These are phyloP conservation scores for Suillus variegatus DNA, from an alignment of 768 basidiomycete genomes.

Conservation along the genomic window DNA sequence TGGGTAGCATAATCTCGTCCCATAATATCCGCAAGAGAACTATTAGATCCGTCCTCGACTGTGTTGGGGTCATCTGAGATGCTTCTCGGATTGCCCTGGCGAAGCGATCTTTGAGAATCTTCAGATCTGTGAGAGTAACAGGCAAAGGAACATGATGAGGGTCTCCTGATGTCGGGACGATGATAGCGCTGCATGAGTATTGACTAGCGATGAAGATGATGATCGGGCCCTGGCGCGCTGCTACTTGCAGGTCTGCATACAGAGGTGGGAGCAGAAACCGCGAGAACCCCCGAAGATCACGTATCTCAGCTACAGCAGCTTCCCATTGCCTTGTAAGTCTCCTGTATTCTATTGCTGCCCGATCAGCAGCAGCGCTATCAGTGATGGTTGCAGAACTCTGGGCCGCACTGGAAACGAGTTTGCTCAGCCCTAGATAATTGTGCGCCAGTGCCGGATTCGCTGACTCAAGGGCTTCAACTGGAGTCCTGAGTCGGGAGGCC, in stretches of 20 bases:
- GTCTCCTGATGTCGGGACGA: not conserved
- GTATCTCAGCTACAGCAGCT: not conserved
- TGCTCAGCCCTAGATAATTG: not conserved
- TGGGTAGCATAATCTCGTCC: not conserved
- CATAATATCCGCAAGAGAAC: not conserved
- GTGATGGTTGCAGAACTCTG: constrained; percentile 4
- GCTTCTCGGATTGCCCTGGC: constrained; percentile 4
- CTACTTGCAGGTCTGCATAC: not conserved
- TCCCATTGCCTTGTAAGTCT: not conserved
- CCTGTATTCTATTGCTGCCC: not conserved
- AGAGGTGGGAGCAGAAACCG: too few species aligned
- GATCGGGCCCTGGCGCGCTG: not conserved
- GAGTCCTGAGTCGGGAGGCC: constrained; percentile 22
- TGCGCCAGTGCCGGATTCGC: not conserved
- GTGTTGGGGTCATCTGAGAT: too few species aligned
- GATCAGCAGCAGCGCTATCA: not conserved
- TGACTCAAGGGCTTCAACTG: constrained; percentile 21
- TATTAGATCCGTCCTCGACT: not conserved
- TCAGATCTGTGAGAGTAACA: constrained; percentile 2
- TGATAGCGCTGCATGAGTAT: not conserved
- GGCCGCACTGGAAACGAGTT: constrained; percentile 1
- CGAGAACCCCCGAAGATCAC: too few species aligned
- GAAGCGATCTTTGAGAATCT: constrained; percentile 8
- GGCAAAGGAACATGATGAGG: not conserved
- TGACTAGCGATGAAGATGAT: not conserved